A percentile compares a stretch with the other conserved stretches of the same genome.
Conservation (phyloP, 345 rosid species). For the Gossypium raimondii region DNA sequence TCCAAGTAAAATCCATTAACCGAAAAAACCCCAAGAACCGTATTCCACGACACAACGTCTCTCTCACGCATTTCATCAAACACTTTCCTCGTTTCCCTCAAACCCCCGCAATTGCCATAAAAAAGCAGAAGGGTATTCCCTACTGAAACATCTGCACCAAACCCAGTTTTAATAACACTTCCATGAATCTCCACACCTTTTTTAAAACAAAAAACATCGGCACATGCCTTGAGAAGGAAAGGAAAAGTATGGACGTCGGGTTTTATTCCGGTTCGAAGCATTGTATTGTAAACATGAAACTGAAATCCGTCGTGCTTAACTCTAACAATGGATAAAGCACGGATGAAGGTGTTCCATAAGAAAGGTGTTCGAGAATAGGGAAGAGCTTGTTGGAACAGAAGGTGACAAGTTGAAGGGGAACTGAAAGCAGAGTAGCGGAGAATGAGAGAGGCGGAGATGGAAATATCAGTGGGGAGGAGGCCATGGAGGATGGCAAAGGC, state of each 20-base stretch:
- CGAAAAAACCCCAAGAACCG: constrained; percentile 33
- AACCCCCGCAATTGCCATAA: constrained; percentile 28
- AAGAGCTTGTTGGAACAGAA: constrained; percentile 33
- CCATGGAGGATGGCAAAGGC: constrained; percentile 36
- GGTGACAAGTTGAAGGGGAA: constrained; percentile 19
- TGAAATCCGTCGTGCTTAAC: constrained; percentile 19
- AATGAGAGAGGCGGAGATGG: constrained; percentile 45
- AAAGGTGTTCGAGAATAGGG: constrained; percentile 35
- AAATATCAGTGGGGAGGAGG: constrained; percentile 33
- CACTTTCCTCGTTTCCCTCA: constrained; percentile 25
- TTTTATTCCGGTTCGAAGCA: constrained; percentile 35
- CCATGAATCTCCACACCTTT: constrained; percentile 67
- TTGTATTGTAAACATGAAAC: constrained; percentile 33
- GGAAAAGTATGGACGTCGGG: constrained; percentile 53
- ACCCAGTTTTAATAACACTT: constrained; percentile 44
- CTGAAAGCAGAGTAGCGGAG: constrained; percentile 38
- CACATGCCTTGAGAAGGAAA: constrained; percentile 40
- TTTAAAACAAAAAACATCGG: constrained; percentile 29
- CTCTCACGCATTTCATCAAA: constrained; percentile 51
- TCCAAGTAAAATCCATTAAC: constrained; percentile 26
- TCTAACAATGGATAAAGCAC: constrained; percentile 32
- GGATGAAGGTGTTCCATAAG: constrained; percentile 47
- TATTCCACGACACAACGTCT: constrained; percentile 46
- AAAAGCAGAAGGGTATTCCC: constrained; percentile 41
- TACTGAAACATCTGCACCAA: constrained; percentile 32